These are phyloP conservation scores for Calonectria pseudoreteaudii DNA, from an alignment of 2,329 filamentous ascomycete genomes.

Conservation along the genomic window DNA sequence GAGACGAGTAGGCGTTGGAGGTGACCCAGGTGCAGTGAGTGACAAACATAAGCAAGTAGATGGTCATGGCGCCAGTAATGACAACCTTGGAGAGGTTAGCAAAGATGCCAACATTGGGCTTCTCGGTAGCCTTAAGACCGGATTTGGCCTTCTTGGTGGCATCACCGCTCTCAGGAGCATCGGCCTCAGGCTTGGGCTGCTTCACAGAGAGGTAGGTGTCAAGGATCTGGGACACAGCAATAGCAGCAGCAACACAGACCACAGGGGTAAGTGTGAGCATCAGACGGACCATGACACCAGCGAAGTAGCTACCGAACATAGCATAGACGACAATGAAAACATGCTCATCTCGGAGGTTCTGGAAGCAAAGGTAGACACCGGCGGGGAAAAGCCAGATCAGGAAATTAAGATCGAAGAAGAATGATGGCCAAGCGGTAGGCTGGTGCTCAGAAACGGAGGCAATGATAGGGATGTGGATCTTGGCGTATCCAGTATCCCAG, in stretches of 20 bases:
- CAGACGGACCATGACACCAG: slow-evolving; percentile 98
- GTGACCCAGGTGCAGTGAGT: slow-evolving; percentile 99
- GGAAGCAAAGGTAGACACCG: slow-evolving; percentile 98
- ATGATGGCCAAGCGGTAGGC: slow-evolving; percentile 97
- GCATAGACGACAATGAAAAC: slow-evolving; percentile 98
- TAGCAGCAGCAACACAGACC: slow-evolving; percentile 92
- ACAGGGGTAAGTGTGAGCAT: slow-evolving; percentile 98
- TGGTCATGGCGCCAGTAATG: slow-evolving; percentile 77
- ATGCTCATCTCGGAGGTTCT: slow-evolving; percentile 92
- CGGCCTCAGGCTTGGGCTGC: slow-evolving; percentile 66
- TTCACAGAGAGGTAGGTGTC: slow-evolving; percentile 83
- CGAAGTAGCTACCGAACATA: slow-evolving; percentile 97
- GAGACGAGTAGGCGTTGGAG: slow-evolving; percentile 98
- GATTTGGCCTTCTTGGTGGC: slow-evolving; percentile 66
- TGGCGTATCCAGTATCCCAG: slow-evolving; percentile 98
- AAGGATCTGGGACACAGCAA: slow-evolving; percentile 87
- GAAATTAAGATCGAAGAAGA: slow-evolving; percentile 99
- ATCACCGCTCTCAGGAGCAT: slow-evolving; percentile 58
- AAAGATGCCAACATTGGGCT: slow-evolving; percentile 87
- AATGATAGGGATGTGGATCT: slow-evolving; percentile 99
- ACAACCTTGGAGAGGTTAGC: slow-evolving; percentile 81
- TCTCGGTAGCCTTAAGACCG: slow-evolving; percentile 76
- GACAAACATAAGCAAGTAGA: slow-evolving; percentile 93
- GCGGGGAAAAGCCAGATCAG: slow-evolving; percentile 99
- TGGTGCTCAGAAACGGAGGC: slow-evolving; percentile 99